phyloP scores from a whole-genome alignment of 805 yeast genomes.

The Barnettozyma populi region DNA sequence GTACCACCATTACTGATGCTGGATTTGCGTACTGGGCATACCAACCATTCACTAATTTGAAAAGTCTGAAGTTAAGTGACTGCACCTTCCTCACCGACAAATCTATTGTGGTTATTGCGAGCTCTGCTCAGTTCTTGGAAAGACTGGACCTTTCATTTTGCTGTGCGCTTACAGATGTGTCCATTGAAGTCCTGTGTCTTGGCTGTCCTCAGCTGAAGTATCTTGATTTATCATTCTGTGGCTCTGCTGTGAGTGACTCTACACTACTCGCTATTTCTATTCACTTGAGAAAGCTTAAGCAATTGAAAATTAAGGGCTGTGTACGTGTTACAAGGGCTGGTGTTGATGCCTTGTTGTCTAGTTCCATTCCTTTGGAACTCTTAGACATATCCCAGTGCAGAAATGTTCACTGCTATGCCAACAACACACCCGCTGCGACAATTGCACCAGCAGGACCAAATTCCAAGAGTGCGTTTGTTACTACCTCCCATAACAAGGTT shows the following conservation, averaged over 20 bases:
- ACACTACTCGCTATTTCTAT: conserved; percentile 56
- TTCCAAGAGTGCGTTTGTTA: conserved; percentile 53
- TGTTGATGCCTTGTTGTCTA: conserved; percentile 58
- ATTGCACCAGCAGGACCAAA: conserved; percentile 45
- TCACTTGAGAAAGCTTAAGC: conserved; percentile 43
- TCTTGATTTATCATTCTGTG: conserved; percentile 67
- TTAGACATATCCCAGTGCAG: conserved; percentile 69
- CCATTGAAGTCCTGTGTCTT: conserved; percentile 59
- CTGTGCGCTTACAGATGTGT: conserved; percentile 65
- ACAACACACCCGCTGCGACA: conserved; percentile 51
- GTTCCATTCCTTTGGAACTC: conserved; percentile 44
- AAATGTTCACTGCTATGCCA: conserved; percentile 59
- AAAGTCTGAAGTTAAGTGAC: conserved; percentile 53
- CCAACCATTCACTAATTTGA: conserved; percentile 48
- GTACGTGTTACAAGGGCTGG: conserved; percentile 74
- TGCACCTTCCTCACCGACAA: conserved; percentile 70
- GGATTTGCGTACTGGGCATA: conserved; percentile 67
- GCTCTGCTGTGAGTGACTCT: conserved; percentile 72
- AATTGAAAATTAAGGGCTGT: conserved; percentile 59
- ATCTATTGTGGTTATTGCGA: conserved; percentile 55
- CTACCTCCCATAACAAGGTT: conserved; percentile 45
- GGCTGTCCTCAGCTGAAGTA: conserved; percentile 54
- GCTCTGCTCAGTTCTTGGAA: conserved; percentile 53
- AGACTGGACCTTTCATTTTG: conserved; percentile 64
- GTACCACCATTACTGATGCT: conserved; percentile 71